These are phyloP conservation scores for Pyrus hybrid DNA, from an alignment of 331 rosid genomes.

Conservation along the genomic window DNA sequence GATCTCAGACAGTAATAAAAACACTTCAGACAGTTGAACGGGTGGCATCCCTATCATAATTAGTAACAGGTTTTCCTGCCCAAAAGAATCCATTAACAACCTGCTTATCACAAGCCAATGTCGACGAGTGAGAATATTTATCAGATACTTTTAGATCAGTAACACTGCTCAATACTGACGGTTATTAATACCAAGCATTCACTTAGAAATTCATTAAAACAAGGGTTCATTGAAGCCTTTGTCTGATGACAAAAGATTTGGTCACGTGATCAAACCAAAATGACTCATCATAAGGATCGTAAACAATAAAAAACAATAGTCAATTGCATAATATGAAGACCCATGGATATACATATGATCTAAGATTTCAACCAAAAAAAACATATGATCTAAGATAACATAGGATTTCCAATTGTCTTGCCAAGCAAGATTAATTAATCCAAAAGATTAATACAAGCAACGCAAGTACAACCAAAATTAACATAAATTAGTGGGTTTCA, in stretches of 20 bases:
- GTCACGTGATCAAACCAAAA: no score
- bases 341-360: background rate
- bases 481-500: background rate
- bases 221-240: no score
- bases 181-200: background rate
- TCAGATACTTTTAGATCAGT: background rate
- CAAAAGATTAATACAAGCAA: background rate
- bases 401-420: background rate
- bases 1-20: background rate
- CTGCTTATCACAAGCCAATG: constrained; percentile 33
- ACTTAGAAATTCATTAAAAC: background rate
- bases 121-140: background rate
- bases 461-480: background rate
- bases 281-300: background rate
- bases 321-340: background rate
- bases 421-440: background rate
- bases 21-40: constrained; percentile 50
- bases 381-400: background rate
- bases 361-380: background rate
- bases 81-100: constrained; percentile 98
- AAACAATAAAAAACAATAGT: background rate
- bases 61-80: constrained; percentile 75
- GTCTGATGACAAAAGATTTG: no score
- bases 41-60: constrained; percentile 42
- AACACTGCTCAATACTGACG: background rate